Evolutionary conservation across 108 stramenopile genomes (phyloP).

Genomic region (Schizochytrium sp.): DNA sequence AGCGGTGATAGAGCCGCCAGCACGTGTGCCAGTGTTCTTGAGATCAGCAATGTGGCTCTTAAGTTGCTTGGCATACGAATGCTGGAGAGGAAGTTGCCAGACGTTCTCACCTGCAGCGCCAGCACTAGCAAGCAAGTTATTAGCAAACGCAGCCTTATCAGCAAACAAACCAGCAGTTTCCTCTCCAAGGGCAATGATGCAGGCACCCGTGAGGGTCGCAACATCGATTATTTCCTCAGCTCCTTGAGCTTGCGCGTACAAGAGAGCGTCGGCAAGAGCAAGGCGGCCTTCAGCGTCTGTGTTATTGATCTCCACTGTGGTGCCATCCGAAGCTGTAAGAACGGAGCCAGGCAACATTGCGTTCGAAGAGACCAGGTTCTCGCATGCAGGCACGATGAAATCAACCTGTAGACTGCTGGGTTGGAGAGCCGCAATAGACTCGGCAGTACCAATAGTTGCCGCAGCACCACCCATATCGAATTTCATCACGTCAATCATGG

Average conservation of each 20-base stretch:
- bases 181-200: slow-evolving; percentile 77
- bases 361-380: slow-evolving; percentile 74
- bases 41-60: slow-evolving; percentile 43
- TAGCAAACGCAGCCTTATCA: slow-evolving; percentile 31
- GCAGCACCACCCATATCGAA: slow-evolving; percentile 98
- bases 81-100: slow-evolving; percentile 61
- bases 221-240: slow-evolving; percentile 70
- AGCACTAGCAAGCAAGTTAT: not conserved
- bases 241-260: slow-evolving; percentile 15
- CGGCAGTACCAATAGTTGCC: slow-evolving; percentile 86
- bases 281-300: slow-evolving; percentile 81
- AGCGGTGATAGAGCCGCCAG: slow-evolving; percentile 60
- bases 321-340: slow-evolving; percentile 70
- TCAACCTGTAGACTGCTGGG: slow-evolving; percentile 61
- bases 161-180: slow-evolving; percentile 75
- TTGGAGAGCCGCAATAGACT: slow-evolving; percentile 60
- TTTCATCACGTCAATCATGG: slow-evolving; percentile 99
- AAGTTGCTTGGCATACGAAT: slow-evolving; percentile 6
- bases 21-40: slow-evolving; percentile 60
- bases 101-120: slow-evolving; percentile 23
- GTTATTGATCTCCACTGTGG: slow-evolving; percentile 76
- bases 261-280: slow-evolving; percentile 76
- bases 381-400: slow-evolving; percentile 76
- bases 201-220: slow-evolving; percentile 83
- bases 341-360: slow-evolving; percentile 77